Conservation (phyloP, 345 rosid genomes). For the Corchorus capsularis region DNA sequence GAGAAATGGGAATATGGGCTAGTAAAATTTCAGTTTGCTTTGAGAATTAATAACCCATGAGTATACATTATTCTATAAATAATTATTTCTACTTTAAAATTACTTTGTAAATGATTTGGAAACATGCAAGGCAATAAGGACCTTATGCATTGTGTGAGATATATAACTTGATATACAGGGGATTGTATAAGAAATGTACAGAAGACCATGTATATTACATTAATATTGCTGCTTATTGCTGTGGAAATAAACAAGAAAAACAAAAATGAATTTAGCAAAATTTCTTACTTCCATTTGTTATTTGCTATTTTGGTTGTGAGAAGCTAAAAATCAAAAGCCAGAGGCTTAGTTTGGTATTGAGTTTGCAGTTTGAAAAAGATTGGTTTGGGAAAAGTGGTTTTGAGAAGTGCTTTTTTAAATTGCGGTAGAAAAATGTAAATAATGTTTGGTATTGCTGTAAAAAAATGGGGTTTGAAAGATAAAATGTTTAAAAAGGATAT, state of each 20-base stretch:
- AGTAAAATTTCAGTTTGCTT: background rate
- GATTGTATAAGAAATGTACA: background rate
- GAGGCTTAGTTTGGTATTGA: too few relatives aligned
- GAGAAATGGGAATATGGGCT: slow-evolving; percentile 2
- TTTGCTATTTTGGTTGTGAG: too few relatives aligned
- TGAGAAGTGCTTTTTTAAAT: too few relatives aligned
- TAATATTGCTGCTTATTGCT: background rate
- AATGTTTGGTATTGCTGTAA: too few relatives aligned
- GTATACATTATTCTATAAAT: background rate
- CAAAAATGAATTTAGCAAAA: background rate
- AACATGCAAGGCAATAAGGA: background rate
- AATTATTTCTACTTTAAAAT: background rate
- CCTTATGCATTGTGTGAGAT: background rate
- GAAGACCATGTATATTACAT: background rate
- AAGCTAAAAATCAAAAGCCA: too few relatives aligned
- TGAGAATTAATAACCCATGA: background rate
- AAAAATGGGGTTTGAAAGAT: too few relatives aligned
- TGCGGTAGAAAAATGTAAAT: too few relatives aligned
- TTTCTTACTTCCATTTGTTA: background rate
- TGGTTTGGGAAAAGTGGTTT: too few relatives aligned
- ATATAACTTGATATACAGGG: too few relatives aligned
- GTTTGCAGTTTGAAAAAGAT: too few relatives aligned
- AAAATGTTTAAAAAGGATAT: too few relatives aligned
- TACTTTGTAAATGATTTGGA: background rate
- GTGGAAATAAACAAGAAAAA: background rate